phyloP scores from a whole-genome alignment of 2,329 filamentous ascomycete species.

The Thielaviopsis punctulata region DNA sequence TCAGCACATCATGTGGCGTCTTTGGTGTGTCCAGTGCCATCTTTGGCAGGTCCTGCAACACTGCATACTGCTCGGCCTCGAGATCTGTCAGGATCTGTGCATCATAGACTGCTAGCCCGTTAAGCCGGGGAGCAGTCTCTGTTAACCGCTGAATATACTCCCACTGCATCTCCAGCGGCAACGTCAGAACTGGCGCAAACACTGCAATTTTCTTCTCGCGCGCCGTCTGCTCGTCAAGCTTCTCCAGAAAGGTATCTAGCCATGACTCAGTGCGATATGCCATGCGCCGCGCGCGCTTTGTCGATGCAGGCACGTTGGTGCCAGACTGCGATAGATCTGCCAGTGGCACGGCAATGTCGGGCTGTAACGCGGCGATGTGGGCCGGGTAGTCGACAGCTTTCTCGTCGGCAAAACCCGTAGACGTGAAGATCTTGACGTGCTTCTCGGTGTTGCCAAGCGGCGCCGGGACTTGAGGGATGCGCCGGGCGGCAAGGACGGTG shows the following conservation, averaged over 20 bases:
- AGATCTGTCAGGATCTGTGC: constrained; percentile 51
- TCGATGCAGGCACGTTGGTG: constrained; percentile 32
- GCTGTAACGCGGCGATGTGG: constrained; percentile 45
- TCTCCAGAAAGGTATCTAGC: constrained; percentile 48
- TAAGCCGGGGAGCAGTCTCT: constrained; percentile 40
- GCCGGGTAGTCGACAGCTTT: constrained; percentile 50
- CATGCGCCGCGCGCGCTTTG: constrained; percentile 66
- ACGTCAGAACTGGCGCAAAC: constrained; percentile 54
- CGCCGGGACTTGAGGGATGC: constrained; percentile 56
- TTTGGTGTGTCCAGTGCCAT: constrained; percentile 54
- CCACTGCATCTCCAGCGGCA: constrained; percentile 58
- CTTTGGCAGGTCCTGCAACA: constrained; percentile 44
- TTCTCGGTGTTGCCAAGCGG: constrained; percentile 55
- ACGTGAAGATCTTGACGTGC: constrained; percentile 64
- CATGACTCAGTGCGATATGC: constrained; percentile 71
- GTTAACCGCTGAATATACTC: constrained; percentile 61
- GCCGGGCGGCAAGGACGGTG: constrained; percentile 59
- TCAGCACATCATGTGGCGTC: constrained; percentile 61
- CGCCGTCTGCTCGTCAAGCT: constrained; percentile 16
- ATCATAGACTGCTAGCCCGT: constrained; percentile 66
- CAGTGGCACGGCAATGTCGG: constrained; percentile 65
- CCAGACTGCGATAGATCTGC: constrained; percentile 46
- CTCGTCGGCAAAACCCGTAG: constrained; percentile 65
- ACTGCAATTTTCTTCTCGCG: constrained; percentile 24
- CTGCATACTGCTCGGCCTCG: constrained; percentile 22